Percentiles rank a stretch among this genome's conserved stretches.
These are phyloP conservation scores for Arctium lappa DNA, from an alignment of 129 eudicot species.

Conservation along the genomic window DNA sequence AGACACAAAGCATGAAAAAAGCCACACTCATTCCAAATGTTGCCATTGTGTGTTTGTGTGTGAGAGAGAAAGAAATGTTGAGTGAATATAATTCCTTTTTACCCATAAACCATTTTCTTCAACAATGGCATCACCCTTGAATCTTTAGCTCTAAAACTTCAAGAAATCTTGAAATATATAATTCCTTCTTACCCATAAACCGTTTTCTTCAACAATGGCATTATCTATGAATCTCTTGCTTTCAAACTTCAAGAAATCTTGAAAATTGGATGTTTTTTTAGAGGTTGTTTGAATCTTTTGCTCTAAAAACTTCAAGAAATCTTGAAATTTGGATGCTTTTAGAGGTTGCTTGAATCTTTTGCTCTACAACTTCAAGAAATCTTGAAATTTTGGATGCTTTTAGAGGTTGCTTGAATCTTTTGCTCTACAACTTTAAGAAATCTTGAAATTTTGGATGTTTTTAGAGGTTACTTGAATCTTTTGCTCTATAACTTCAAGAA, in stretches of 20 bases:
- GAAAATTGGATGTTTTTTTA: neutral
- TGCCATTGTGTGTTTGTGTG: conserved; percentile 15
- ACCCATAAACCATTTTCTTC: neutral
- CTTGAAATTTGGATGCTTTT: neutral
- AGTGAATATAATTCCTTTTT: conserved; percentile 8
- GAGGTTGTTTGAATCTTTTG: neutral
- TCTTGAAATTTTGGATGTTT: neutral
- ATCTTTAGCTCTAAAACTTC: neutral
- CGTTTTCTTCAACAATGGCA: conserved; percentile 2
- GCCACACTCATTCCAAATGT: conserved; percentile 21
- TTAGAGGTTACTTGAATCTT: neutral
- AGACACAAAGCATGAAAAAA: conserved; percentile 28
- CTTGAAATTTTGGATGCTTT: neutral
- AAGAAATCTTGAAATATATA: neutral
- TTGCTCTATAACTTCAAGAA: too few species aligned
- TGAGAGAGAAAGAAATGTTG: neutral
- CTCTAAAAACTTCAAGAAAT: neutral
- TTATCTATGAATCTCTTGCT: neutral
- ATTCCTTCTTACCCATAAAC: conserved; percentile 1
- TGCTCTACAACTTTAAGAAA: neutral
- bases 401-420: neutral
- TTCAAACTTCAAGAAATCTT: neutral
- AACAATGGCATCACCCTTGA: neutral
- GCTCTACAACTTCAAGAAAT: neutral
- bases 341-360: neutral